Evolutionary conservation across 768 basidiomycete genomes (phyloP).

Genomic region (Termitomyces bulborhizus): DNA sequence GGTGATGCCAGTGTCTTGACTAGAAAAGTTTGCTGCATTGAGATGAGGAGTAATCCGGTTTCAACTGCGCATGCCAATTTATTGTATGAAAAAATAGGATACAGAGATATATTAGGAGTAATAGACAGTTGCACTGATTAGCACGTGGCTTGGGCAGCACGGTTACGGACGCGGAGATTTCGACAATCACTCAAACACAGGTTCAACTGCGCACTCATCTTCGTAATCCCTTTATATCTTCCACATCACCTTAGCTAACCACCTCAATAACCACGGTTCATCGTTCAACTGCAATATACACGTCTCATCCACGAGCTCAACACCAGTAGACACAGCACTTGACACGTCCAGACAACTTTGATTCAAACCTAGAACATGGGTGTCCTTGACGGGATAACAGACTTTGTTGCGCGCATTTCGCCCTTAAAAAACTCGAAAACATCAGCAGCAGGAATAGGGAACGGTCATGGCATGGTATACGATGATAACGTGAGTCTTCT

Average conservation of each 20-base stretch:
- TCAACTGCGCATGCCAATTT: no score
- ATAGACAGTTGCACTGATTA: no score
- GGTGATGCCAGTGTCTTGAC: neutral
- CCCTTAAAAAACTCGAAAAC: conserved; percentile 36
- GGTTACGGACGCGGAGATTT: conserved; percentile 1
- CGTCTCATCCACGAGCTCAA: neutral
- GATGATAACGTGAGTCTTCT: conserved; percentile 65
- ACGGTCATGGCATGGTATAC: conserved; percentile 52
- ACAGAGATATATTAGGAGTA: no score
- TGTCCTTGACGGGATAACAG: conserved; percentile 51
- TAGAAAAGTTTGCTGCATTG: neutral
- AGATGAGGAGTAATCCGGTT: no score
- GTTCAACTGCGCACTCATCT: neutral
- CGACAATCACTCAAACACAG: neutral
- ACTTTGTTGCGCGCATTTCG: conserved; percentile 37
- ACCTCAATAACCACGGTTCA: neutral
- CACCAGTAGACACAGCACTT: neutral
- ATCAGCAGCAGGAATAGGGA: conserved; percentile 52
- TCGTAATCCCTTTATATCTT: neutral
- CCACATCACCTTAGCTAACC: neutral
- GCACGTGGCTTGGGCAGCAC: no score
- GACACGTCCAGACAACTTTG: neutral
- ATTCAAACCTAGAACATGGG: conserved; percentile 34
- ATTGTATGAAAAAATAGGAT: no score
- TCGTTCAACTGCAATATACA: neutral